phyloP scores from a whole-genome alignment of 805 yeast genomes.

The Starmerella riodocensis region DNA sequence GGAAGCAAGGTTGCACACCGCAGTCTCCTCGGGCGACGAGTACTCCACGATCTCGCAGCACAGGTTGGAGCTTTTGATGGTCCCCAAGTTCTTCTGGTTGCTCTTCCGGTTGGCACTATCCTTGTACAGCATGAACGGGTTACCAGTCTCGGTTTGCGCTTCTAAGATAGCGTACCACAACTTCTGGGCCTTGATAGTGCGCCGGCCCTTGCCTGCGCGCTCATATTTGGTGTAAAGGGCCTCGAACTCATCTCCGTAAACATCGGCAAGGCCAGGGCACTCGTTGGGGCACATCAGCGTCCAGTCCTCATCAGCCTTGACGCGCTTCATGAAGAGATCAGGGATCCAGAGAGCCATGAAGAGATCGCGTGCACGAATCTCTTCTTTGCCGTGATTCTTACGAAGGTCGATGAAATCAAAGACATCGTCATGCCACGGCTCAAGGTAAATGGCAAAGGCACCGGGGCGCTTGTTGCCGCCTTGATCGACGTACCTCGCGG shows the following conservation, averaged over 20 bases:
- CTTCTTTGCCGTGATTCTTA: conserved; percentile 93
- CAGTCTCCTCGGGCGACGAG: conserved; percentile 82
- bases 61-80: conserved; percentile 81
- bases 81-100: conserved; percentile 85
- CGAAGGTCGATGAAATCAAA: conserved; percentile 75
- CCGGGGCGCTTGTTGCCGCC: conserved; percentile 98
- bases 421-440: conserved; percentile 94
- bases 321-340: conserved; percentile 86
- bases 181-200: conserved; percentile 69
- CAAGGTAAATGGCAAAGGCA: conserved; percentile 85
- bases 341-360: conserved; percentile 93
- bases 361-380: conserved; percentile 80
- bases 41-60: conserved; percentile 93
- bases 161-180: conserved; percentile 81
- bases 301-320: conserved; percentile 70
- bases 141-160: conserved; percentile 92
- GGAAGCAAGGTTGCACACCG: conserved; percentile 91
- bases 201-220: conserved; percentile 47
- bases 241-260: conserved; percentile 74
- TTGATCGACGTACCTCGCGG: conserved; percentile 95
- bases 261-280: conserved; percentile 74
- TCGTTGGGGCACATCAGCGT: conserved; percentile 78
- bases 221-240: conserved; percentile 61
- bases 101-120: conserved; percentile 80
- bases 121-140: conserved; percentile 87